Base-by-base conservation (phyloP, 2,329 filamentous ascomycete genomes). In the Onygenales sp. region DNA sequence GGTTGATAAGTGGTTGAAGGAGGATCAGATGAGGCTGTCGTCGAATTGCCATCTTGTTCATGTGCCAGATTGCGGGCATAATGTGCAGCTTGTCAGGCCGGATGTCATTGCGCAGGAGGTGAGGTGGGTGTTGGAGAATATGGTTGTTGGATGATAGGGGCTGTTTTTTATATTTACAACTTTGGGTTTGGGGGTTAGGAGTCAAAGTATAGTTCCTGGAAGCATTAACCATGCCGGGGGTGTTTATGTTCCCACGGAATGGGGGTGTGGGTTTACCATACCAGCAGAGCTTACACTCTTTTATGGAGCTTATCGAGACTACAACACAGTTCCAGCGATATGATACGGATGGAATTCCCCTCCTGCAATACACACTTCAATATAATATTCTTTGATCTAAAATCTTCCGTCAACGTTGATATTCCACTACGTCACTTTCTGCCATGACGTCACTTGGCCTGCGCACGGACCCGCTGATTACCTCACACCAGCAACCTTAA, bases 21-120 rank as follows among this genome's bases (percentile, higher is more conserved):
- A 60, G 45, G 64, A 67, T 21, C 67, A 70, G 55, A 53, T 70
- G 39, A 50, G 51, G 33, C 52, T 73, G 40, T 70, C 68, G 0
- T 61, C 59, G 7, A 64, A 57, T 2, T 59, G 53, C 21, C 61
- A 58, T 31, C 61, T 67, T 8, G 61, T 69, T 7, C 56, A 67
- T 54, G 14, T 71, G 34, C 56, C 60, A 8, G 65, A 68, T 14
- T 68, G 66, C 55, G 69, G 70, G 2, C 70, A 73, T 60, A 62
- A 71, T 59, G 61, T 72, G 8, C 65, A 71, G 54, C 49, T 70
- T 34, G 53, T 63, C 6, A 58, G 61, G 42, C 70, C 70, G 11
- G 70, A 72, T 42, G 58, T 68, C 14, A 59, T 73, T 47, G 67
- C 63, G 6, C 57, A 63, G 21, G 69, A 69, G 54, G 61, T 72